A percentile compares a stretch with the other conserved stretches of the same genome.
phyloP scores from a whole-genome alignment of 2,329 filamentous ascomycete genomes.

The Paecilomyces sp. region DNA sequence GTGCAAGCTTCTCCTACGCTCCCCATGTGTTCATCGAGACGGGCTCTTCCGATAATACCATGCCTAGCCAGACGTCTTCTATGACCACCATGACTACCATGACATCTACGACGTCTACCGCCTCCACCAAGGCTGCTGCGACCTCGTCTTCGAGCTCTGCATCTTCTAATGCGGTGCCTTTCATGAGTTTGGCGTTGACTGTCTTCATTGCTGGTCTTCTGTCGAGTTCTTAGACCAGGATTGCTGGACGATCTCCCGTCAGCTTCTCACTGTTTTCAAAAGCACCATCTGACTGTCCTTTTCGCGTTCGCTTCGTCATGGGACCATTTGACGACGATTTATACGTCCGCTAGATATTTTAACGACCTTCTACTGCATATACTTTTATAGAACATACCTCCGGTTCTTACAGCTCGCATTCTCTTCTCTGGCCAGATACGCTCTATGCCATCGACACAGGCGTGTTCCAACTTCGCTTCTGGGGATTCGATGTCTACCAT shows the following conservation, averaged over 20 bases:
- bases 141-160: conserved; percentile 7
- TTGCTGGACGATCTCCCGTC: neutral
- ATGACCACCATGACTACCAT: conserved; percentile 8
- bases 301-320: neutral
- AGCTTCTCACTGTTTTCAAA: neutral
- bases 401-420: neutral
- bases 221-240: neutral
- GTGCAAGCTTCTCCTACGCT: conserved; percentile 21
- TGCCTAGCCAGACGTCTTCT: conserved; percentile 1
- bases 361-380: conserved; percentile 3
- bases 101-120: conserved; percentile 2
- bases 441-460: neutral
- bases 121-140: conserved; percentile 2
- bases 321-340: neutral
- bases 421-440: neutral
- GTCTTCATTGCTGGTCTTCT: conserved; percentile 9
- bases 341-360: neutral
- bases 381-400: neutral
- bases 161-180: conserved; percentile 8
- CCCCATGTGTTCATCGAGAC: conserved; percentile 20
- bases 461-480: neutral
- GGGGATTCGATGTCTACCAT: neutral
- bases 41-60: neutral
- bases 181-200: conserved; percentile 11
- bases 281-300: neutral